phyloP scores from a whole-genome alignment of 148 eudicot genomes.

The Rhododendron vialii region DNA sequence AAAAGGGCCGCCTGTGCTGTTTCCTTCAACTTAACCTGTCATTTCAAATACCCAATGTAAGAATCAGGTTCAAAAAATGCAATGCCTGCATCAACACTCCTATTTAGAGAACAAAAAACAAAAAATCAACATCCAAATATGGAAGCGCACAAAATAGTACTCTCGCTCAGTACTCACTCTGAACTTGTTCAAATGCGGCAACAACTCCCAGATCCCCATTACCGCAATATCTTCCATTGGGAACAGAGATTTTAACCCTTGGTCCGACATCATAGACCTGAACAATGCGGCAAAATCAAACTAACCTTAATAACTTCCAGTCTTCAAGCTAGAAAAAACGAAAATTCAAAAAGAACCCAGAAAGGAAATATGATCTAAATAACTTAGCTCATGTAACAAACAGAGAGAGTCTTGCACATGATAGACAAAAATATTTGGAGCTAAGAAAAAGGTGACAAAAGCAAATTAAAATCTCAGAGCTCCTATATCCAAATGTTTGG shows the following conservation, averaged over 20 bases:
- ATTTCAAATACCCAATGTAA: constrained; percentile 20
- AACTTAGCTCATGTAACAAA: neutral
- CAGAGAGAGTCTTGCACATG: too few relatives aligned
- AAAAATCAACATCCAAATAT: neutral
- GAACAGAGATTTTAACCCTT: constrained; percentile 68
- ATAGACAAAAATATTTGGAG: neutral
- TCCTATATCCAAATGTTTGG: neutral
- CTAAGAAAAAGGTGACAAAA: neutral
- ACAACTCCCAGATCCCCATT: constrained; percentile 94
- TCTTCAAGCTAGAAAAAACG: neutral
- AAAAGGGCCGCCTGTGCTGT: constrained; percentile 62
- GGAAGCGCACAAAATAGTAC: neutral
- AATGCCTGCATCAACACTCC: neutral
- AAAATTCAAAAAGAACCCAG: neutral
- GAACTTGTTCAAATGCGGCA: constrained; percentile 65
- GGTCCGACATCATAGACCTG: constrained; percentile 71
- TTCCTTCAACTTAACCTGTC: constrained; percentile 66
- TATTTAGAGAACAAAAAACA: neutral
- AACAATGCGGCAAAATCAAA: neutral
- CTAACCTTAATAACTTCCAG: neutral
- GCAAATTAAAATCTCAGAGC: neutral
- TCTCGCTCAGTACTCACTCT: constrained; percentile 47
- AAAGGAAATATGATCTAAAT: neutral
- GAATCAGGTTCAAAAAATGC: neutral
- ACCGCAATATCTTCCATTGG: constrained; percentile 94